These are phyloP conservation scores for Venustampulla echinocandica DNA, from an alignment of 495 filamentous ascomycete species.

Conservation along the genomic window DNA sequence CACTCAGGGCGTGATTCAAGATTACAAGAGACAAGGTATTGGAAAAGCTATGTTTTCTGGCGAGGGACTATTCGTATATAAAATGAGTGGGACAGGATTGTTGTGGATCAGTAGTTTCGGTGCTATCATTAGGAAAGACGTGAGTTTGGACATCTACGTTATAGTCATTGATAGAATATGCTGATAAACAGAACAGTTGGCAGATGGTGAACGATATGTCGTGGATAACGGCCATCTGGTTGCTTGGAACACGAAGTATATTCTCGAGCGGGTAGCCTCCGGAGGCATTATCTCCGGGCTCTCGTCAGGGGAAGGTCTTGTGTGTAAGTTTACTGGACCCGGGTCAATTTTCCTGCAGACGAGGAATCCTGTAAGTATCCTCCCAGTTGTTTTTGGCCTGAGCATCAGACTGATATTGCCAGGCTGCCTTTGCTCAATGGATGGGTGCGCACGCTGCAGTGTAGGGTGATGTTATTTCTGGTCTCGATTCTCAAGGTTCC, in stretches of 20 bases:
- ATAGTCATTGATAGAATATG: conserved; percentile 7
- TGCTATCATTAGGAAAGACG: conserved; percentile 91
- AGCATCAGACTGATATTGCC: neutral
- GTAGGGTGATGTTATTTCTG: neutral
- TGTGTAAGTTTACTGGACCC: conserved; percentile 89
- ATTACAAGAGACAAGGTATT: conserved; percentile 81
- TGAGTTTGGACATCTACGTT: conserved; percentile 36
- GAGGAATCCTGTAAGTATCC: conserved; percentile 59
- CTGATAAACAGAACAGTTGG: conserved; percentile 42
- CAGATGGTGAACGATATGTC: conserved; percentile 73
- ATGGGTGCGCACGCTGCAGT: conserved; percentile 16
- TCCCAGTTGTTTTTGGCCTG: neutral
- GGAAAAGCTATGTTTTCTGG: conserved; percentile 89
- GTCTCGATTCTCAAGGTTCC: neutral
- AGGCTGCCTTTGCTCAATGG: conserved; percentile 21
- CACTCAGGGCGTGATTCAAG: conserved; percentile 70
- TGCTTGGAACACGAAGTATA: conserved; percentile 94
- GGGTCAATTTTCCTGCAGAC: conserved; percentile 94
- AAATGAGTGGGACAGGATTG: conserved; percentile 68
- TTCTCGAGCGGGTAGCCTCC: conserved; percentile 77
- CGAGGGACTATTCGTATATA: conserved; percentile 87
- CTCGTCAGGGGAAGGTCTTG: conserved; percentile 73
- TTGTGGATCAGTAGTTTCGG: conserved; percentile 89
- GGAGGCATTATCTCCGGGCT: conserved; percentile 81
- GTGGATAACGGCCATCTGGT: conserved; percentile 95